Conservation (phyloP, 345 rosid genomes). For the Erucastrum elatum region DNA sequence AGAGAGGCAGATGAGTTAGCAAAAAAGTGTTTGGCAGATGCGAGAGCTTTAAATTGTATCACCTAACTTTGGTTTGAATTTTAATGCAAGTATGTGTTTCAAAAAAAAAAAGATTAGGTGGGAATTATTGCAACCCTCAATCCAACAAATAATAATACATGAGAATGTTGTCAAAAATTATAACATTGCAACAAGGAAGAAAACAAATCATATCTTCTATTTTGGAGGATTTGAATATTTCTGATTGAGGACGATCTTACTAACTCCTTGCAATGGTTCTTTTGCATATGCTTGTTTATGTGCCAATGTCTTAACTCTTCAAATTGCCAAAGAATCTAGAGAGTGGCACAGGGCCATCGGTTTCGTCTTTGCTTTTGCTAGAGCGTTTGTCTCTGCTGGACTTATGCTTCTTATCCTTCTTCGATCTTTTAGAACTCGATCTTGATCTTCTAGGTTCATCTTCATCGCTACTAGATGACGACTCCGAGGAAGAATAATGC, state of each 20-base stretch:
- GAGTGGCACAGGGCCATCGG: slow-evolving; percentile 82
- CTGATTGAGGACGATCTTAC: slow-evolving; percentile 21
- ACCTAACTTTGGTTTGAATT: too few species aligned
- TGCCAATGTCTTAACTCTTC: slow-evolving; percentile 55
- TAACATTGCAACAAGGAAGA: slow-evolving; percentile 31
- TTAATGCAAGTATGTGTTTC: too few species aligned
- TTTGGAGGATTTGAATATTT: not conserved
- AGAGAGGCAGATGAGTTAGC: too few species aligned
- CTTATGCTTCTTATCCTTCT: slow-evolving; percentile 71
- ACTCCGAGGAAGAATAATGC: slow-evolving; percentile 83
- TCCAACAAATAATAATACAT: slow-evolving; percentile 33
- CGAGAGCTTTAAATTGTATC: too few species aligned
- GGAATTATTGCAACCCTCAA: slow-evolving; percentile 13
- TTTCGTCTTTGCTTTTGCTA: slow-evolving; percentile 48
- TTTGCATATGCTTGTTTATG: slow-evolving; percentile 25
- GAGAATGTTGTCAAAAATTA: slow-evolving; percentile 20
- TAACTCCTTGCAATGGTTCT: slow-evolving; percentile 16
- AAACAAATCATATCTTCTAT: slow-evolving; percentile 18
- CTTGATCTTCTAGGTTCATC: slow-evolving; percentile 78
- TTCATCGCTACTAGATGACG: slow-evolving; percentile 72
- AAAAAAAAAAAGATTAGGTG: not conserved
- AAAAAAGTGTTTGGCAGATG: too few species aligned
- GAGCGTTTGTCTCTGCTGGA: slow-evolving; percentile 60
- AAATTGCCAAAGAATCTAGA: slow-evolving; percentile 81
- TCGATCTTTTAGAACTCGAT: slow-evolving; percentile 68